A percentile compares a stretch with the other conserved stretches of the same genome.
Evolutionary conservation across 1,139 yeast genomes (phyloP).

Genomic region (Schizosaccharomyces versatilis): DNA sequence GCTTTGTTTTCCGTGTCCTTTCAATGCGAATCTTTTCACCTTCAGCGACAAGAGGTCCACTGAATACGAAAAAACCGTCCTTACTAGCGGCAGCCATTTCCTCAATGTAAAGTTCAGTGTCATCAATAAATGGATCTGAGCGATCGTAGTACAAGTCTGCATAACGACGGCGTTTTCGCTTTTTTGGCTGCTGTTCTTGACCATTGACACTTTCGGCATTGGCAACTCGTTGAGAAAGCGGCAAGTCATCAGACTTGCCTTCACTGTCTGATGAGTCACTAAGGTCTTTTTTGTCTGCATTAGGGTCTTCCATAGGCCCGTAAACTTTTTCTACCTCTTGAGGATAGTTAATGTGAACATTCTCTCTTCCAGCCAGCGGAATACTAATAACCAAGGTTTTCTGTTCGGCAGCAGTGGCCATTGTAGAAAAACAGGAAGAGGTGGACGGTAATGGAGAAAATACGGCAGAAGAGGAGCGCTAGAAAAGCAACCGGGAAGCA

Average conservation of each 20-base stretch:
- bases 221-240: slow-evolving; percentile 31
- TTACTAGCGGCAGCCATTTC: slow-evolving; percentile 80
- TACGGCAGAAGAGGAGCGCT: no score
- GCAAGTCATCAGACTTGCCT: slow-evolving; percentile 22
- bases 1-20: slow-evolving; percentile 5
- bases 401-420: background rate
- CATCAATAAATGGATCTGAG: slow-evolving; percentile 92
- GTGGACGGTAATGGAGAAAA: no score
- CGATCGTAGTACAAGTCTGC: slow-evolving; percentile 46
- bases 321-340: slow-evolving; percentile 68
- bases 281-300: slow-evolving; percentile 17
- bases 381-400: slow-evolving; percentile 10
- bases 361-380: slow-evolving; percentile 13
- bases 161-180: slow-evolving; percentile 32
- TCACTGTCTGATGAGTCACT: slow-evolving; percentile 34
- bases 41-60: slow-evolving; percentile 77
- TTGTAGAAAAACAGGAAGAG: no score
- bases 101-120: slow-evolving; percentile 76
- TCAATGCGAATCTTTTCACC: slow-evolving; percentile 20
- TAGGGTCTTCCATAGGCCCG: slow-evolving; percentile 31
- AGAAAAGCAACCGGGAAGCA: no score
- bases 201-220: slow-evolving; percentile 16
- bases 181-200: slow-evolving; percentile 24
- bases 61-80: slow-evolving; percentile 88
- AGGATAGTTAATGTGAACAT: slow-evolving; percentile 53